Evolutionary conservation across 805 yeast genomes (phyloP).

Genomic region (Lachancea quebecensis): DNA sequence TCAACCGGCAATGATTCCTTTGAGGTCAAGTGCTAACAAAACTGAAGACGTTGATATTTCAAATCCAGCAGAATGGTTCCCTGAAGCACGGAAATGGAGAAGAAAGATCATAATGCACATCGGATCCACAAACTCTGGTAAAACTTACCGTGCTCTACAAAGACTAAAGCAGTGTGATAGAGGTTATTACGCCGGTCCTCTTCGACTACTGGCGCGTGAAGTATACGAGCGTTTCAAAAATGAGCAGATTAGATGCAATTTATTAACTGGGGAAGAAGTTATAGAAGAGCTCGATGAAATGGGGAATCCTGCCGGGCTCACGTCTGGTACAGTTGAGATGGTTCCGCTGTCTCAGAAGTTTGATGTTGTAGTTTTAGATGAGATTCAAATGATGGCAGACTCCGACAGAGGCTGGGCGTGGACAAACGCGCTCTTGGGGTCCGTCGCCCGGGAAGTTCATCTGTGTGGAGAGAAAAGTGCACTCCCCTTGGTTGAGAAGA

Average conservation of each 20-base stretch:
- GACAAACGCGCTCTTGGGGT: slow-evolving; percentile 88
- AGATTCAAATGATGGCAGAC: slow-evolving; percentile 91
- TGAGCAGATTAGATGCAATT: slow-evolving; percentile 65
- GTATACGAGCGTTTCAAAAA: slow-evolving; percentile 72
- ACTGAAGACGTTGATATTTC: slow-evolving; percentile 36
- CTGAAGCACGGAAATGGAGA: slow-evolving; percentile 72
- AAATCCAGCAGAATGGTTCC: slow-evolving; percentile 74
- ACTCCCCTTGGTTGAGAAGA: slow-evolving; percentile 53
- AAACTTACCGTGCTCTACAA: slow-evolving; percentile 77
- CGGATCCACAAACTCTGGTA: slow-evolving; percentile 97
- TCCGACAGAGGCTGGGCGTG: slow-evolving; percentile 82
- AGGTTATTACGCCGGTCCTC: slow-evolving; percentile 94
- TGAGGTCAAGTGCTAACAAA: slow-evolving; percentile 9
- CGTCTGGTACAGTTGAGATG: slow-evolving; percentile 94
- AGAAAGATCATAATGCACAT: slow-evolving; percentile 85
- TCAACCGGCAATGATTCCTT: slow-evolving; percentile 15
- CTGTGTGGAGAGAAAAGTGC: slow-evolving; percentile 90
- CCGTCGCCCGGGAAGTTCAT: slow-evolving; percentile 77
- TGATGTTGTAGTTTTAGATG: slow-evolving; percentile 91
- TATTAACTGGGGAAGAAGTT: slow-evolving; percentile 94
- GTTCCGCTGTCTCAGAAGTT: slow-evolving; percentile 56
- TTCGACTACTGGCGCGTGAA: slow-evolving; percentile 85
- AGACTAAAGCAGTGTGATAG: slow-evolving; percentile 54
- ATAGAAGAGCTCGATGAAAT: slow-evolving; percentile 57
- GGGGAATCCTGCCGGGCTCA: slow-evolving; percentile 68